Evolutionary conservation across 1,284 basidiomycete species (phyloP), one percentile per base, ranked within the genome.

Genomic region (Quambalaria eucalypti): DNA sequence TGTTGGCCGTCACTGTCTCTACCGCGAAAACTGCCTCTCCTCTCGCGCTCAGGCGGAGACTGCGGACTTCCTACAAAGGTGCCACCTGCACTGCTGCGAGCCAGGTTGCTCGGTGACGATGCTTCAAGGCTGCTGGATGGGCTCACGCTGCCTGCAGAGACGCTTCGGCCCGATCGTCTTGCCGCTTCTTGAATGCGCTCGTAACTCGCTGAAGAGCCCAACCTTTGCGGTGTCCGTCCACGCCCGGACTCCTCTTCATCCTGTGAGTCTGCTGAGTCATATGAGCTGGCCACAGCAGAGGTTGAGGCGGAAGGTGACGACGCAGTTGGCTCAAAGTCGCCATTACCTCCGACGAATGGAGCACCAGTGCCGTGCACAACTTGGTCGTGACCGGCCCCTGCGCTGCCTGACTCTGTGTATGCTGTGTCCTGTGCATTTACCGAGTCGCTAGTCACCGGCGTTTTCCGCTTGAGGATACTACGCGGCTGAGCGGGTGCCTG

Each of bases 141-240:
- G 12, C 33, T 51, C 36, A 19, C 19, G 30, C 50, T 46, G 21
- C 28, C 28, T 16, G 26, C 23, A 28, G 44, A 36, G 50, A 36
- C 31, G 28, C 44, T 42, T 26, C 38, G 14, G 8, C 31, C 47
- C 3, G 21, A 21, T 5, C 54, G 23, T 39, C 54, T 48, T 23
- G 59, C 57, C 6, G 68, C 66, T 16, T 68, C 66, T 42, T 68
- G 68, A 38, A 70, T 60, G 44, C 68, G 60, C 59, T 70, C 68
- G 52, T 70, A 68, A 48, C 62, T 65, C 10, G 68, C 60, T 12
- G 64, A 67, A 50, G 61, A 64, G 10, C 66, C 66, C 2, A 69
- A 51, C 14, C 68, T 42, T 42, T 68, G 68, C 30, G 68, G 62
- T 3, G 68, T 44, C 9, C 68, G 51, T 3, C 68, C 68, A 10